Evolutionary conservation across 805 yeast species (phyloP), one percentile per base, ranked within the genome.

Genomic region (Saccharomycopsis lassenensis): DNA sequence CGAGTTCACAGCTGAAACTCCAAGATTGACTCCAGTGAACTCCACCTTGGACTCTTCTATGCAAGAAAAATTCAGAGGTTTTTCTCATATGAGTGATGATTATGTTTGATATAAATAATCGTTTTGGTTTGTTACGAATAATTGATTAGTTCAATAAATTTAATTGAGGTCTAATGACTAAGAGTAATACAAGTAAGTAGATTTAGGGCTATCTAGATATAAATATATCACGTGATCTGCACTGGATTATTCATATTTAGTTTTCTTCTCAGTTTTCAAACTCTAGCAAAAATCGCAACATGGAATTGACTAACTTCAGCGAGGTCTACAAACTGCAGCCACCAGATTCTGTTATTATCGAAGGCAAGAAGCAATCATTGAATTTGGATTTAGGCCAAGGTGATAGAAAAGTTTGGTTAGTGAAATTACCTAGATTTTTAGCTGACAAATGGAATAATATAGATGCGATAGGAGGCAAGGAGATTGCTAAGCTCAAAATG

Each of bases 21-120:
- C 97, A 24, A 78, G 94, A 34, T 67, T 89, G 57, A 91, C 98
- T 1, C 98, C 98, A 2, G 87, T 91, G 33, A 89, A 85, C 43
- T 79, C 94, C 21, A 77, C 82, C 5, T 65, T 91, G 51, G 79
- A 91, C 10, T 74, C 91, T 2, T 73, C 77, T 19, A 79, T 81
- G 74, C 98, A 91, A 65, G 96, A 91, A 51, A 93, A 85, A 62
- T 91, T 91, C 71, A 75, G 97, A 49, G 98, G 98, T 3, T 91
- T 91, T 61, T 85, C 96, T 2, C 89, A 86, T 57, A 74, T 81
- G 49, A 71, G 80, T 20, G 86, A 77, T 34, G 75, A 73, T 19
- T 39, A n/a, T n/a, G n/a, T n/a, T n/a, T n/a, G n/a, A n/a, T n/a
- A n/a, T 20, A 14, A 31, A n/a, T n/a, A n/a, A n/a, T n/a, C n/a